phyloP scores from a whole-genome alignment of 2,329 filamentous ascomycete species.

The Diaporthe citrichinensis region DNA sequence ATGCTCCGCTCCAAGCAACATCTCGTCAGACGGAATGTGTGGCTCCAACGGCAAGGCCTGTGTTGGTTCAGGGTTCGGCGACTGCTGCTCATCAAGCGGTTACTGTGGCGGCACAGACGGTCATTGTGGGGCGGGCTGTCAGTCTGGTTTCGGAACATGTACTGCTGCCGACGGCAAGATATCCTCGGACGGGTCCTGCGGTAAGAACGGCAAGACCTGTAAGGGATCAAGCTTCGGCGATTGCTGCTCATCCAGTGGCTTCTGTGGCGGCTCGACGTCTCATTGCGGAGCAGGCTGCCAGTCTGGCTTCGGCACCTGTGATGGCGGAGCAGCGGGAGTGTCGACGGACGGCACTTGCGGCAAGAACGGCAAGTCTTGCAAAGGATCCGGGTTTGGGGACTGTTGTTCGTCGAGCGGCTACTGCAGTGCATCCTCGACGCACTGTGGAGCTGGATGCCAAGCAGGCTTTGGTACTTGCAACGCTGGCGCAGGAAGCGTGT shows the following conservation, averaged over 20 bases:
- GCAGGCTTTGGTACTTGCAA: background rate
- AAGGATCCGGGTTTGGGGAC: background rate
- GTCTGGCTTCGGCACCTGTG: background rate
- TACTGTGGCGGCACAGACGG: background rate
- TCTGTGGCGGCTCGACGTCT: background rate
- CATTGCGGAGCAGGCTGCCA: background rate
- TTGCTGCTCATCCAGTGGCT: background rate
- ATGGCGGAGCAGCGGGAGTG: background rate
- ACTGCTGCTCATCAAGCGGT: conserved; percentile 4
- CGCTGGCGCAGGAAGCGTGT: background rate
- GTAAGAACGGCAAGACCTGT: conserved; percentile 17
- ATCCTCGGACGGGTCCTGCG: too few relatives aligned
- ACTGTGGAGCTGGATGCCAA: conserved; percentile 11
- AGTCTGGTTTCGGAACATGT: background rate
- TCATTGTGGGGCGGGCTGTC: background rate
- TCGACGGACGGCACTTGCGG: conserved; percentile 6
- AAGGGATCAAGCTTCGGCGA: background rate
- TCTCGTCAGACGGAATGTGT: conserved; percentile 46
- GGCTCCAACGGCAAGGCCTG: conserved; percentile 15
- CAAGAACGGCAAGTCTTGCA: background rate
- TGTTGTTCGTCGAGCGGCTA: background rate
- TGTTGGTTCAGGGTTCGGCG: background rate
- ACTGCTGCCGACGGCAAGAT: too few relatives aligned
- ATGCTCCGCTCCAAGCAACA: conserved; percentile 19
- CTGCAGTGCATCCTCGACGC: background rate